These are phyloP conservation scores for Hygrocybe punicea DNA, from an alignment of 768 basidiomycete genomes.

Conservation along the genomic window DNA sequence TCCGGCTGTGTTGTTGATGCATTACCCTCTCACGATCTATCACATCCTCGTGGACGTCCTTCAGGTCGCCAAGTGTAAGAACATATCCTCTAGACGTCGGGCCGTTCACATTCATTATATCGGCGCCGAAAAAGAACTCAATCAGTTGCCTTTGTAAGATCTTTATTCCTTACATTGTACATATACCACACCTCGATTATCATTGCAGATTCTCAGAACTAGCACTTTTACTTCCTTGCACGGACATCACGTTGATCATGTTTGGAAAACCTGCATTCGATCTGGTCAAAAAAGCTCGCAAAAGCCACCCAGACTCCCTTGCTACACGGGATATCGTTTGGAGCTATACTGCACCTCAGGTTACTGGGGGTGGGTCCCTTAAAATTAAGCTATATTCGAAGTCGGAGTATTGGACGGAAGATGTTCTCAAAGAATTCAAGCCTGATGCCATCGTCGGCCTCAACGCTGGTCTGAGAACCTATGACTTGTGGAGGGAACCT, in stretches of 20 bases:
- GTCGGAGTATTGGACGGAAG: slow-evolving; percentile 25
- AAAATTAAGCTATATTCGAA: slow-evolving; percentile 32
- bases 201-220: slow-evolving; percentile 40
- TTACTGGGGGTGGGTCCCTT: slow-evolving; percentile 36
- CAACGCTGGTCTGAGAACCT: slow-evolving; percentile 40
- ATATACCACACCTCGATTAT: too few relatives aligned
- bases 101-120: slow-evolving; percentile 36
- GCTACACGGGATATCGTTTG: slow-evolving; percentile 25
- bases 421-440: slow-evolving; percentile 16
- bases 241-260: slow-evolving; percentile 38
- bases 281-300: slow-evolving; percentile 27
- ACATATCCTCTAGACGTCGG: slow-evolving; percentile 22
- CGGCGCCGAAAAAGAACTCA: slow-evolving; percentile 41
- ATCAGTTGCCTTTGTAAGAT: slow-evolving; percentile 41
- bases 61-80: slow-evolving; percentile 25
- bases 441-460: slow-evolving; percentile 40
- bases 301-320: slow-evolving; percentile 23
- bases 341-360: slow-evolving; percentile 34
- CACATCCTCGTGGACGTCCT: slow-evolving; percentile 34
- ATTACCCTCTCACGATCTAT: slow-evolving; percentile 40
- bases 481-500: slow-evolving; percentile 34
- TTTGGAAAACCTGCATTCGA: slow-evolving; percentile 33
- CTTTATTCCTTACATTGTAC: slow-evolving; percentile 6
- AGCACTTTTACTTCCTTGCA: slow-evolving; percentile 40
- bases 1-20: slow-evolving; percentile 39